Evolutionary conservation across 768 basidiomycete species (phyloP).

Genomic region (Suillus cothurnatus): DNA sequence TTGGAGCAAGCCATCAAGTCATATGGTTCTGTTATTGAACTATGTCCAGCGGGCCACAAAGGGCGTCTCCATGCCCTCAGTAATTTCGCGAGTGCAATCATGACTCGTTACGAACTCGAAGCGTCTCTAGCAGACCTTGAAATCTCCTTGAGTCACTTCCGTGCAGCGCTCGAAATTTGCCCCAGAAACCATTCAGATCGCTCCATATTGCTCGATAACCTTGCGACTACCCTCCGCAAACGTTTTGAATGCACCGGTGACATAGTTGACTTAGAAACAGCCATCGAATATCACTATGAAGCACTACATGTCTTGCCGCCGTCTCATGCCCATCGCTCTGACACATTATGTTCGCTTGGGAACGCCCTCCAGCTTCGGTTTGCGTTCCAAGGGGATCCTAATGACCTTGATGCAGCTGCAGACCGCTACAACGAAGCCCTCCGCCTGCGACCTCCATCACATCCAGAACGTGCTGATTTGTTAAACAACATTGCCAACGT

Average conservation of each 20-base stretch:
- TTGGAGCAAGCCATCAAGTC: constrained; percentile 19
- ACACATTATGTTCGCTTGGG: constrained; percentile 23
- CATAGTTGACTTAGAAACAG: constrained; percentile 26
- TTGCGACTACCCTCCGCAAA: constrained; percentile 16
- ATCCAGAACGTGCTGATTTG: constrained; percentile 10
- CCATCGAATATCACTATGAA: constrained; percentile 19
- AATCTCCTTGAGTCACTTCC: constrained; percentile 16
- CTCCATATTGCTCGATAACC: constrained; percentile 9
- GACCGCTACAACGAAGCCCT: constrained; percentile 10
- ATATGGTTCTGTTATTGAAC: constrained; percentile 13
- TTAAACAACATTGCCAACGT: constrained; percentile 18
- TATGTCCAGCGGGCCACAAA: neutral
- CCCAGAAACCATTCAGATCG: constrained; percentile 8
- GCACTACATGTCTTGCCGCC: constrained; percentile 5
- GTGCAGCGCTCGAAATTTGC: constrained; percentile 13
- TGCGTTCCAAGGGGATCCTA: constrained; percentile 2
- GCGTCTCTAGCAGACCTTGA: constrained; percentile 20
- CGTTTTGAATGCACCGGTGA: constrained; percentile 25
- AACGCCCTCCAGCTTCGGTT: constrained; percentile 8
- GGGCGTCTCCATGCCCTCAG: neutral
- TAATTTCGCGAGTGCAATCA: constrained; percentile 33
- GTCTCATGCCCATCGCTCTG: constrained; percentile 13
- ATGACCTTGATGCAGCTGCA: constrained; percentile 7
- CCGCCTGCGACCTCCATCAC: neutral
- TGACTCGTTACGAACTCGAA: constrained; percentile 30